Conservation (phyloP, 192 early-diverging fungal genomes). For the Coemansia sp. region DNA sequence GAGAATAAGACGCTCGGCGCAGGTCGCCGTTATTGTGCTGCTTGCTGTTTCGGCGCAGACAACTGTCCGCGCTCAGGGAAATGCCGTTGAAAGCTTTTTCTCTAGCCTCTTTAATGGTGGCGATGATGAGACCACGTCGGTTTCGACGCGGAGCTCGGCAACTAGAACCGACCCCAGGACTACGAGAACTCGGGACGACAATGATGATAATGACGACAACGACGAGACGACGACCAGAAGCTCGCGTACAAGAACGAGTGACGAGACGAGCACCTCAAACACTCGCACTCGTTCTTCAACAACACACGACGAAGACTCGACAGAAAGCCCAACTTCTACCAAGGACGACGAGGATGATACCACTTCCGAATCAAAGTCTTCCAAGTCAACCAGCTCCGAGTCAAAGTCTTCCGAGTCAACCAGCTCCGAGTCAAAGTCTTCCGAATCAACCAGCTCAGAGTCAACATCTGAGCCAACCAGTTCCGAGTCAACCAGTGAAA, state of each 20-base stretch:
- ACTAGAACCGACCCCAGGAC: neutral
- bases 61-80: neutral
- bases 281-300: neutral
- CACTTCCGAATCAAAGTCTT: neutral
- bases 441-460: neutral
- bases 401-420: neutral
- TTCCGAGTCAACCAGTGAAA: conserved; percentile 4
- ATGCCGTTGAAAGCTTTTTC: neutral
- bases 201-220: neutral
- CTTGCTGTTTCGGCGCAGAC: conserved; percentile 2
- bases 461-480: neutral
- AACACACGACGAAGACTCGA: neutral
- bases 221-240: neutral
- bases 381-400: neutral
- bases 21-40: conserved; percentile 9
- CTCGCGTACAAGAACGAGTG: neutral
- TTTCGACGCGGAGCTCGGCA: neutral
- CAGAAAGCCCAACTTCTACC: neutral
- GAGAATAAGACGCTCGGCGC: conserved; percentile 6
- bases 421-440: neutral
- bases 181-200: neutral
- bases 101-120: conserved; percentile 6
- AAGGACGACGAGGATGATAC: conserved; percentile 1
- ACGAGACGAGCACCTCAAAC: neutral
- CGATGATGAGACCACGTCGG: neutral